phyloP scores from a whole-genome alignment of 2,329 filamentous ascomycete species.

The Colletotrichum lentis region DNA sequence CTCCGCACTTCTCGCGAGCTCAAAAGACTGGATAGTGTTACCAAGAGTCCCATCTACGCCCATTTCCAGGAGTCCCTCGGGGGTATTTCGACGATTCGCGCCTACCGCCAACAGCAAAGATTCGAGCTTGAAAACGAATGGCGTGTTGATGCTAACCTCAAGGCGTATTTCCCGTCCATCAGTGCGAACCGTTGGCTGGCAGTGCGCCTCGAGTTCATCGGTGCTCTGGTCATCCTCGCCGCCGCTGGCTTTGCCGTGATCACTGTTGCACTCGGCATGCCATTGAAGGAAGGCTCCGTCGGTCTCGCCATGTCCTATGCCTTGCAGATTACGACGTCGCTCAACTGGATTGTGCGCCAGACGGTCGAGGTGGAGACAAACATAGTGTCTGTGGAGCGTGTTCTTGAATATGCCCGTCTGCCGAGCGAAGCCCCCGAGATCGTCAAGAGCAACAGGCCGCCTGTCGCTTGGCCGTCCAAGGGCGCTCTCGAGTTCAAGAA shows the following conservation, averaged over 20 bases:
- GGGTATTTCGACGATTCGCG: constrained; percentile 93
- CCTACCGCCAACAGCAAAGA: constrained; percentile 86
- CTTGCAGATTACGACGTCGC: constrained; percentile 92
- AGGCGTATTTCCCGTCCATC: constrained; percentile 95
- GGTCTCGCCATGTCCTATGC: constrained; percentile 97
- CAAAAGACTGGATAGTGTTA: constrained; percentile 94
- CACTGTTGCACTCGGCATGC: constrained; percentile 74
- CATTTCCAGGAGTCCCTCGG: constrained; percentile 98
- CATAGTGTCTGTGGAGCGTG: constrained; percentile 97
- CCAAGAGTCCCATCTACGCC: constrained; percentile 93
- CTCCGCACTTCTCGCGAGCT: constrained; percentile 94
- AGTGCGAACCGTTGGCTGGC: constrained; percentile 95
- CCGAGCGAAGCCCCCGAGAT: constrained; percentile 96
- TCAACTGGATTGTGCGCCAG: constrained; percentile 99
- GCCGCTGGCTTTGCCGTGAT: constrained; percentile 84
- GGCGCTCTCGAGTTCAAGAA: constrained; percentile 91
- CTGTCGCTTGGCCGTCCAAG: constrained; percentile 89
- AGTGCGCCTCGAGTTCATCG: constrained; percentile 93
- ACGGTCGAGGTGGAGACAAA: constrained; percentile 99
- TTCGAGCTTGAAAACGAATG: constrained; percentile 96
- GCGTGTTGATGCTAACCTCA: constrained; percentile 92
- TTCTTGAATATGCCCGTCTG: constrained; percentile 91
- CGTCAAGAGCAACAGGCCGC: constrained; percentile 84
- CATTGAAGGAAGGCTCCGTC: constrained; percentile 76
- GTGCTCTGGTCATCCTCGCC: constrained; percentile 89